Evolutionary conservation across 2,329 filamentous ascomycete species (phyloP).

Genomic region (Pestalotiopsis fici): DNA sequence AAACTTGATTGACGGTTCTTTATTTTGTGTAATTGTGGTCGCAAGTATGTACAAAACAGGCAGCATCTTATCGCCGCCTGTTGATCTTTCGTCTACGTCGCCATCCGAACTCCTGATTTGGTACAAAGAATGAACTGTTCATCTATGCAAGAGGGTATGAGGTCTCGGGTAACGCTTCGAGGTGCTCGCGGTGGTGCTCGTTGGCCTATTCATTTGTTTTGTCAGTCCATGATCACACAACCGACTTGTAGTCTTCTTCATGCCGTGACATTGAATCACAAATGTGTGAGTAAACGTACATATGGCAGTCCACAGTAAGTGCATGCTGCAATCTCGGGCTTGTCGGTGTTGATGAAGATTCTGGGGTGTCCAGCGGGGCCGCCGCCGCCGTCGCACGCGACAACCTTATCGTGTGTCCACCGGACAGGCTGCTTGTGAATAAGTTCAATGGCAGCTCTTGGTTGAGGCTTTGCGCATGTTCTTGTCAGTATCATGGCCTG

Average conservation of each 20-base stretch:
- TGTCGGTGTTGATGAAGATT: constrained; percentile 98
- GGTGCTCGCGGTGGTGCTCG: constrained; percentile 81
- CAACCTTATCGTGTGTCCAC: constrained; percentile 82
- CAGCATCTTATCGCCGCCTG: not conserved
- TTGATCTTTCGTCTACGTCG: not conserved
- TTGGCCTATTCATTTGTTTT: constrained; percentile 65
- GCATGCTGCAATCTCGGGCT: constrained; percentile 89
- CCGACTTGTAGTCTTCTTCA: too few relatives aligned
- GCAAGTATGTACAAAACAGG: constrained; percentile 2
- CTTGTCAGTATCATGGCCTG: not conserved
- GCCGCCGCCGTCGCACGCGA: constrained; percentile 89
- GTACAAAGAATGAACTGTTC: not conserved
- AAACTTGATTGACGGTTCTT: not conserved
- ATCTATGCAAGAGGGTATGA: constrained; percentile 72
- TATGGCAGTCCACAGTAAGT: constrained; percentile 93
- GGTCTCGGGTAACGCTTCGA: constrained; percentile 79
- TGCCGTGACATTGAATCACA: not conserved
- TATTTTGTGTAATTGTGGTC: not conserved
- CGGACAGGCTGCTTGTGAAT: constrained; percentile 94
- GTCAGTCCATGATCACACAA: constrained; percentile 12
- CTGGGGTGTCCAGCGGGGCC: constrained; percentile 87
- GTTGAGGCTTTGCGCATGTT: constrained; percentile 67
- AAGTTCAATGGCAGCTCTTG: constrained; percentile 87
- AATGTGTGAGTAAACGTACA: constrained; percentile 56
- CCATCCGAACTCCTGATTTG: not conserved